These are phyloP conservation scores for Wallacemonas sp. DNA, from an alignment of 208 protist genomes.

Conservation along the genomic window DNA sequence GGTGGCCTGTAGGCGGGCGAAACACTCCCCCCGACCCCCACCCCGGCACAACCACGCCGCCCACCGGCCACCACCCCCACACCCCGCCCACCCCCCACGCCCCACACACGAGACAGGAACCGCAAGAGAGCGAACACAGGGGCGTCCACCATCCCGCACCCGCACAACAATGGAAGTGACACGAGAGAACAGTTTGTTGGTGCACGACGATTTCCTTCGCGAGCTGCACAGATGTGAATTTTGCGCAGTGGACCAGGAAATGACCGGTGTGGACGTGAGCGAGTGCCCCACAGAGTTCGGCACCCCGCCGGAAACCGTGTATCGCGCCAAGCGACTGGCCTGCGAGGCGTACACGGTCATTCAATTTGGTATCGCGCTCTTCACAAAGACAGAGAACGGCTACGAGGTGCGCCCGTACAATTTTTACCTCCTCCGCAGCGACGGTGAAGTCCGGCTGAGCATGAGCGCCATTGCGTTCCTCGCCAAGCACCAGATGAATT, in stretches of 20 bases:
- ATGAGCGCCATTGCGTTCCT: slow-evolving; percentile 42
- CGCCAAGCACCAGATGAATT: slow-evolving; percentile 48
- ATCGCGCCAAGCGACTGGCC: slow-evolving; percentile 33
- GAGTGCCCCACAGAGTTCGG: slow-evolving; percentile 17
- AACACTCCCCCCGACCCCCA: too few relatives aligned
- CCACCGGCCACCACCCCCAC: background rate
- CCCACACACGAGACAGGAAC: too few relatives aligned
- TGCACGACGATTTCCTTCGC: slow-evolving; percentile 47
- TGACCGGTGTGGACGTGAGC: slow-evolving; percentile 59
- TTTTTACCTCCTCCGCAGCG: slow-evolving; percentile 56
- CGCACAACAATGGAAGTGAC: slow-evolving; percentile 47
- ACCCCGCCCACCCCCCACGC: background rate
- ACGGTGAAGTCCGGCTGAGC: slow-evolving; percentile 35
- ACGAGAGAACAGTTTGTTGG: slow-evolving; percentile 26
- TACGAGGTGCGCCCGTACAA: slow-evolving; percentile 81
- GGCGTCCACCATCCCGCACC: background rate
- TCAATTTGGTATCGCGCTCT: slow-evolving; percentile 74
- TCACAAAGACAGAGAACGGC: slow-evolving; percentile 27
- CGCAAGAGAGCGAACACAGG: too few relatives aligned
- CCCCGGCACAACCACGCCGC: too few relatives aligned
- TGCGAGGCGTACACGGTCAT: slow-evolving; percentile 62
- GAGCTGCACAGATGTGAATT: slow-evolving; percentile 57
- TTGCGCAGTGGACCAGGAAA: slow-evolving; percentile 77
- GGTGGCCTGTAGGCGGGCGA: too few relatives aligned
- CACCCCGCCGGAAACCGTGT: slow-evolving; percentile 32